Percentiles rank a stretch among this genome's conserved stretches.
Conservation (phyloP, 805 yeast genomes). For the Metahyphopichia silvanorum region DNA sequence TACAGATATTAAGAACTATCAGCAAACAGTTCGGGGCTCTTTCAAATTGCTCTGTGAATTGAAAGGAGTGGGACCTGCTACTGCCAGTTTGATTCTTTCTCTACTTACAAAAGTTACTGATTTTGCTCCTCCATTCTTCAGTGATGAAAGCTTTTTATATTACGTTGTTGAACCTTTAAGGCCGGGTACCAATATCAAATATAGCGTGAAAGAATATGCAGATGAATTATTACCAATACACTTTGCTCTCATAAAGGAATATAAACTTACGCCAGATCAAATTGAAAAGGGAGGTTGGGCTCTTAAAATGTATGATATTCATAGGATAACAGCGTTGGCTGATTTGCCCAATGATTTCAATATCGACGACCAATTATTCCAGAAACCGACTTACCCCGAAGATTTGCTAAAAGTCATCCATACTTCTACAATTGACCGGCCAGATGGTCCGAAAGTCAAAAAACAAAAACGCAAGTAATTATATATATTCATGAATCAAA, state of each 20-base stretch:
- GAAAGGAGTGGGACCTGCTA: constrained; percentile 51
- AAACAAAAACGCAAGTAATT: constrained; percentile 5
- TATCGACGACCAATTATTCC: constrained; percentile 8
- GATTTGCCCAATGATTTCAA: constrained; percentile 20
- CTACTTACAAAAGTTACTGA: constrained; percentile 17
- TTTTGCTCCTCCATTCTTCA: constrained; percentile 44
- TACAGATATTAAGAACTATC: constrained; percentile 11
- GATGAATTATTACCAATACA: constrained; percentile 28
- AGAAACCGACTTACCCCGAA: no score
- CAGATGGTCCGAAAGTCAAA: constrained; percentile 4
- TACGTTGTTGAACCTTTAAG: constrained; percentile 22
- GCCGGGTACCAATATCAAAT: constrained; percentile 33
- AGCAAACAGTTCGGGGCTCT: constrained; percentile 15
- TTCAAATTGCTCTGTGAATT: constrained; percentile 31
- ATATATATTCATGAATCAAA: neutral
- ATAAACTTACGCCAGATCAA: constrained; percentile 7
- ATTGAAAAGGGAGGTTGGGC: constrained; percentile 40
- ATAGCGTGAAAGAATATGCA: constrained; percentile 39
- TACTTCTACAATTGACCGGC: no score
- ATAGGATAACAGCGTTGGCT: constrained; percentile 20
- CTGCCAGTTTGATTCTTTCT: constrained; percentile 43
- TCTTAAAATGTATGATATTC: constrained; percentile 24
- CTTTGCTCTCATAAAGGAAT: constrained; percentile 10
- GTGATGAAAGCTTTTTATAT: constrained; percentile 45
- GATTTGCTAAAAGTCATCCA: no score